Evolutionary conservation across 495 filamentous ascomycete genomes (phyloP), one percentile per base, ranked within the genome.

Genomic region (Tuber indicum): DNA sequence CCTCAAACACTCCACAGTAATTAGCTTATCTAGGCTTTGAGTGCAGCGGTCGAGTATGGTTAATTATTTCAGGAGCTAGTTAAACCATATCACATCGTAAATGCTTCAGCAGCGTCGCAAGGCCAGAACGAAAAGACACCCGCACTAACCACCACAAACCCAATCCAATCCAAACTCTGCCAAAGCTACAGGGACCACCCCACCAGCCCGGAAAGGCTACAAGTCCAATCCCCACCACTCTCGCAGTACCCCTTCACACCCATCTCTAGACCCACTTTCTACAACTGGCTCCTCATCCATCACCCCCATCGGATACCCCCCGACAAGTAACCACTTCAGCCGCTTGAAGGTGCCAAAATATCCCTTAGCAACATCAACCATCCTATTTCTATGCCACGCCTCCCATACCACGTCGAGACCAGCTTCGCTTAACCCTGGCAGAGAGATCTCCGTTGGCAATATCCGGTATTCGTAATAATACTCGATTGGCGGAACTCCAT

Each of bases 321-420:
- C 58, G 5, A 66, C 58, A 36, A 36, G 26, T 14, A 66, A 36
- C 58, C 58, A 66, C 58, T 17, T 36, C 58, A 66, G 5, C 26
- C 58, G 58, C 58, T 36, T 66, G 36, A 66, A 66, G 12, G 26
- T 26, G 26, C 58, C 26, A 26, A 66, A 66, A 66, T 66, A 66
- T 66, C 16, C 14, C 26, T 26, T 32, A 16, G 58, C 58, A 66
- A 66, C 58, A 32, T 36, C 26, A 12, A 66, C 58, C 71, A 72
- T 72, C 39, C 71, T 72, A 17, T 44, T 16, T 47, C 71, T 72
- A 72, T 72, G 71, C 71, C 71, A 72, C 71, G 46, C 46, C 41
- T 72, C 71, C 71, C 71, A 72, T 17, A 19, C 42, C 42, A 17
- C 42, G n/a, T 46, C 75, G 23, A 66, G 45, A 4, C n/a, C 39